A percentile compares a stretch with the other conserved stretches of the same genome.
Conservation (phyloP, 352 stramenopile species). For the Phytophthora pisi region DNA sequence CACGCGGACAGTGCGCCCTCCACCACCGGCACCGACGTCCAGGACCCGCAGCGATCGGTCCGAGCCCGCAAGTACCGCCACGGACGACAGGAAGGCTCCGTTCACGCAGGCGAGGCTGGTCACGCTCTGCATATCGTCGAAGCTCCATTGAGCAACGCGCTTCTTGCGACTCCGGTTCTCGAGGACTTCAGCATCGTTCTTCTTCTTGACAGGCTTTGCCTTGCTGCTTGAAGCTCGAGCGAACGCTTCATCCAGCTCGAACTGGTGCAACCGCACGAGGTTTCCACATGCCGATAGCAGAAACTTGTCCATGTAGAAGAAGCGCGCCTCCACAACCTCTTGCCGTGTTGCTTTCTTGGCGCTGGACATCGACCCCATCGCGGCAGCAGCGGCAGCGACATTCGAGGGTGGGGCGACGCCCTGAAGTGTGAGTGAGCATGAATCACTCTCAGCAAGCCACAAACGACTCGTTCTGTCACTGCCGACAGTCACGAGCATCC, state of each 20-base stretch:
- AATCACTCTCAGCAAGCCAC: conserved; percentile 70
- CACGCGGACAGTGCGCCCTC: conserved; percentile 49
- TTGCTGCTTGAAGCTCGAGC: conserved; percentile 42
- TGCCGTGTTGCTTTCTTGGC: conserved; percentile 57
- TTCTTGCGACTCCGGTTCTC: conserved; percentile 74
- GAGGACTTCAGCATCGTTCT: conserved; percentile 43
- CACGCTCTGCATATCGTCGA: conserved; percentile 70
- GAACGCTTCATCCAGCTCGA: conserved; percentile 68
- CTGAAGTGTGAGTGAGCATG: conserved; percentile 62
- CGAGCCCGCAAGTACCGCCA: conserved; percentile 75
- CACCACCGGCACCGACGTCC: conserved; percentile 62
- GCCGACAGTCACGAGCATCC: conserved; percentile 70
- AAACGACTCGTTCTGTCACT: conserved; percentile 72
- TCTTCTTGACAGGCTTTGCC: conserved; percentile 24
- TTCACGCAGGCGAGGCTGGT: conserved; percentile 80
- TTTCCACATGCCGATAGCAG: conserved; percentile 74
- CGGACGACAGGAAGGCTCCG: conserved; percentile 76
- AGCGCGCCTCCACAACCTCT: conserved; percentile 70
- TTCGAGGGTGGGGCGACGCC: conserved; percentile 39
- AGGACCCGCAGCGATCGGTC: conserved; percentile 80
- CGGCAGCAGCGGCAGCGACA: conserved; percentile 37
- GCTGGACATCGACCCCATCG: conserved; percentile 36
- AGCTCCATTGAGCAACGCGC: conserved; percentile 65
- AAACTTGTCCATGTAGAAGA: conserved; percentile 92
- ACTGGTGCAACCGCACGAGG: conserved; percentile 70